Base-by-base conservation (phyloP, 1,284 basidiomycete genomes). In the Hypsizygus ulmarius region DNA sequence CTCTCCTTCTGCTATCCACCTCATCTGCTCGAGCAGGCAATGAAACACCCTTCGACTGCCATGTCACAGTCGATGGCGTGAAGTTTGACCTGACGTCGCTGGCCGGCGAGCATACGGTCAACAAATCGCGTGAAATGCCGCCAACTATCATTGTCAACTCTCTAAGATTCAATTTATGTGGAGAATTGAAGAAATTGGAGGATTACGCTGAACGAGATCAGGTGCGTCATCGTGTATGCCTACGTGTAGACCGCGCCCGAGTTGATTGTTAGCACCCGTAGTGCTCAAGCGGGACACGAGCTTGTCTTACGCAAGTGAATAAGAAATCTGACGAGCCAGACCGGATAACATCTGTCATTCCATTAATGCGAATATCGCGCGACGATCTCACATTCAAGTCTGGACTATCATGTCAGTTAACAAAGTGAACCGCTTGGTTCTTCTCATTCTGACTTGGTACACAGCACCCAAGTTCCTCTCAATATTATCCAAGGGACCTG, bases 291-390 rank as follows among this genome's bases (percentile, higher is more conserved):
- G 85, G 79, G 28, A 86, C 85, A 36, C 73, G 82, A 58, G 87
- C 80, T 44, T 92, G 89, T 64, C 69, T 90, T 29, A 85, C 79
- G 3, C 79, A 75, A 57, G 75, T 74, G 32, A 90, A 88, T 60
- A 59, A 70, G 58, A 90, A 87, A 65, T 57, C 59, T 5, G 72
- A 68, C 29, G 61, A 71, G 41, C 44, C 63, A 6, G 81, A 86
- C 53, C 76, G 84, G 42, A 67, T 90, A 58, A 69, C 81, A 30
- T 70, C 79, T 35, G 85, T 88, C 14, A 78, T 90, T 50, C 81
- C 84, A 15, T 59, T 90, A 25, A 84, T 80, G 14, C 71, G 78
- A 51, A 70, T 75, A 0, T 62, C 71, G 7, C 64, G 63, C 19
- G 63, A 77, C 16, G 56, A 73, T 11, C 65, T 76, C 6, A 64